Evolutionary conservation across 805 yeast species (phyloP), one percentile per base, ranked within the genome.

Genomic region (Clavispora santaluciae): DNA sequence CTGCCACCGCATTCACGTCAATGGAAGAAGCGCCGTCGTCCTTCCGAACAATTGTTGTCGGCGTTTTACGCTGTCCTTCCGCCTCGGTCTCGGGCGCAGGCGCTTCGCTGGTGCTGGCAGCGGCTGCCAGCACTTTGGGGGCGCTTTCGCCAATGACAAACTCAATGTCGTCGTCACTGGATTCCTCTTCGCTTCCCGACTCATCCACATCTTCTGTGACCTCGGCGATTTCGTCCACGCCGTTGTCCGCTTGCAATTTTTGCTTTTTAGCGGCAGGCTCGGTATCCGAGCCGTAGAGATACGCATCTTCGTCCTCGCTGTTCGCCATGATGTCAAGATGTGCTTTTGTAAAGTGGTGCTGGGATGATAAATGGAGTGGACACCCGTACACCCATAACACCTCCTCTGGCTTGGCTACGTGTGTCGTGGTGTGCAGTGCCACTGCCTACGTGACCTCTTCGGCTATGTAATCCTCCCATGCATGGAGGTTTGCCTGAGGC

Each of bases 1-100:
- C 79, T 1, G 88, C 95, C 15, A 84, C 80, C 31, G 76, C 76
- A 52, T 85, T 79, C n/a, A 88, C 72, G 51, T 87, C 89, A 15
- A 68, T 51, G 12, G 84, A 55, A 0, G 77, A 72, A 6, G 70
- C 71, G 22, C 63, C 63, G 20, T 65, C 64, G 23, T 50, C 66
- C 45, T 64, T 39, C 49, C 57, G 33, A 48, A 67, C 55, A 24
- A 72, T 66, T 3, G 64, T 56, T 8, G 77, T 58, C 26, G 74
- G 62, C 16, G 54, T 60, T 26, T 46, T 46, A 41, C 41, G 50
- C 17, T 53, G 45, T 1, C 44, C 53, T 26, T 60, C 66, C 16
- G 56, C 63, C 5, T 56, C 35, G 5, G 71, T 55, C 21, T 61
- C 68, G 13, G 63, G 56, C 7, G 53, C 56, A 24, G 61, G 50